These are phyloP conservation scores for Cadophora malorum DNA, from an alignment of 2,329 filamentous ascomycete species.

Conservation along the genomic window DNA sequence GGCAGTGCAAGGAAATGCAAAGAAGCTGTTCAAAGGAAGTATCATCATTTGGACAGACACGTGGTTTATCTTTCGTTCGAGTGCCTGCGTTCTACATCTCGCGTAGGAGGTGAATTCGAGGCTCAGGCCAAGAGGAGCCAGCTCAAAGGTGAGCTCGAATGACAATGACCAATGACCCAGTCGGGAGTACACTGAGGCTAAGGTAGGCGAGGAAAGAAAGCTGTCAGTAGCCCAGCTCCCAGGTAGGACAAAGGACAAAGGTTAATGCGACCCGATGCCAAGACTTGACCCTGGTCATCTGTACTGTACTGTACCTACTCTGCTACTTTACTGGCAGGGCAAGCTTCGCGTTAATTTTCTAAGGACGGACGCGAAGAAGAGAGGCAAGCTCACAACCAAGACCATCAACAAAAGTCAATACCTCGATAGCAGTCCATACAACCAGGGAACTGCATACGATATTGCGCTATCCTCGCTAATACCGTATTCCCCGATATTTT, in stretches of 20 bases:
- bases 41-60: background rate
- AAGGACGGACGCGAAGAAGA: background rate
- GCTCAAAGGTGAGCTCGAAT: conserved; percentile 4
- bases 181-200: too few relatives aligned
- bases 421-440: background rate
- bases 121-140: background rate
- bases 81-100: background rate
- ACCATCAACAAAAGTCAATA: background rate
- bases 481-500: background rate
- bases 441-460: background rate
- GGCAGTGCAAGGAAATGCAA: background rate
- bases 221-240: too few relatives aligned
- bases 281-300: background rate
- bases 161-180: too few relatives aligned
- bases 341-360: background rate
- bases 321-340: too few relatives aligned
- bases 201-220: too few relatives aligned
- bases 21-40: background rate
- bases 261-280: background rate
- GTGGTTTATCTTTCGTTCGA: background rate
- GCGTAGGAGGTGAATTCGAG: background rate
- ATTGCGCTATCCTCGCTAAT: background rate
- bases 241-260: background rate
- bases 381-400: background rate
- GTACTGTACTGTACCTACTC: too few relatives aligned